Percentiles rank a stretch among this genome's conserved stretches.
Evolutionary conservation across 805 yeast genomes (phyloP).

Genomic region (Priceomyces medius): DNA sequence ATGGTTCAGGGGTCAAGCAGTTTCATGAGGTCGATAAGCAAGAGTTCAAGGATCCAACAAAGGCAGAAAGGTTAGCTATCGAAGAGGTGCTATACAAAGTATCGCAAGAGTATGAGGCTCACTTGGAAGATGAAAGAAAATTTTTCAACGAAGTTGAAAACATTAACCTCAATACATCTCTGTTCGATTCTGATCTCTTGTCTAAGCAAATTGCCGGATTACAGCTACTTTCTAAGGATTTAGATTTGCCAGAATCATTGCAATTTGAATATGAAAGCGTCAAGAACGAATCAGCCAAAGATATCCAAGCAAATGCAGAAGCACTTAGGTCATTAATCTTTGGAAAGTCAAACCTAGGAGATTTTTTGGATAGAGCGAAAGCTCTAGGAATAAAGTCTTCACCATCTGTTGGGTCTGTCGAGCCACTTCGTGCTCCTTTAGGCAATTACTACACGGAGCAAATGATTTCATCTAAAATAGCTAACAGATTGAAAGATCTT

Average conservation of each 20-base stretch:
- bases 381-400: constrained; percentile 38
- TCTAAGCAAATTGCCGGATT: constrained; percentile 61
- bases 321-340: constrained; percentile 7
- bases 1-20: constrained; percentile 4
- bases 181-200: constrained; percentile 39
- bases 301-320: constrained; percentile 4
- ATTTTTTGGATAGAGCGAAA: constrained; percentile 36
- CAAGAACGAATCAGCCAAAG: constrained; percentile 1
- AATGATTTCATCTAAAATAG: constrained; percentile 51
- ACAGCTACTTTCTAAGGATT: constrained; percentile 62
- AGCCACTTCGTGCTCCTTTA: constrained; percentile 41
- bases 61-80: constrained; percentile 22
- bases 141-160: constrained; percentile 18
- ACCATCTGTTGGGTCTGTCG: constrained; percentile 18
- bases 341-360: constrained; percentile 5
- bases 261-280: constrained; percentile 34
- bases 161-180: constrained; percentile 12
- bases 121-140: constrained; percentile 19
- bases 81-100: constrained; percentile 30
- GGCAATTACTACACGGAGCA: constrained; percentile 55
- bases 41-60: constrained; percentile 22
- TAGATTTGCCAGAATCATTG: constrained; percentile 58
- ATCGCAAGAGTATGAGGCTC: constrained; percentile 24
- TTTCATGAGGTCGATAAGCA: constrained; percentile 2
- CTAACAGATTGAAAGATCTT: constrained; percentile 57